Conservation (phyloP, 495 filamentous ascomycete species). For the Podospora pseudopauciseta region DNA sequence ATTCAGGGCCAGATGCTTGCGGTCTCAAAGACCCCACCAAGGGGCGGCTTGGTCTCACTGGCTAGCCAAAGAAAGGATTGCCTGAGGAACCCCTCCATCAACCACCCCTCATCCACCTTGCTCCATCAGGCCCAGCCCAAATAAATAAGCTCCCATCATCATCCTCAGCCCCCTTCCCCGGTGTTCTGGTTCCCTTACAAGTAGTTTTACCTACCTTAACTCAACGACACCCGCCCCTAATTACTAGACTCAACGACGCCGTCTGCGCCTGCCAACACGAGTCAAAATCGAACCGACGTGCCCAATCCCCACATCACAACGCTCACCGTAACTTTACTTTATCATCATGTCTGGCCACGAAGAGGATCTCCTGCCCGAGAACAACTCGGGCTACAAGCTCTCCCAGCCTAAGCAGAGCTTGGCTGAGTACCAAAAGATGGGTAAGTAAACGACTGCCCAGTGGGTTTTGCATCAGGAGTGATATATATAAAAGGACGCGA, state of each 20-base stretch:
- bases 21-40: conserved; percentile 16
- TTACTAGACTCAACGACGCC: conserved; percentile 3
- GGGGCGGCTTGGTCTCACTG: conserved; percentile 13
- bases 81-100: conserved; percentile 21
- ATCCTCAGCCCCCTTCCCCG: conserved; percentile 11
- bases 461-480: conserved; percentile 10
- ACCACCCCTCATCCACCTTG: conserved; percentile 19
- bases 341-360: conserved; percentile 67
- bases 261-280: neutral
- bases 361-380: conserved; percentile 80
- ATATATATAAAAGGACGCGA: neutral
- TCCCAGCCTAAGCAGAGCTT: conserved; percentile 93
- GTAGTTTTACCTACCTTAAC: neutral
- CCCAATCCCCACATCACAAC: conserved; percentile 2
- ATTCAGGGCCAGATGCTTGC: neutral
- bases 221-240: conserved; percentile 10
- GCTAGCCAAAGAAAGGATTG: conserved; percentile 10
- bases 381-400: conserved; percentile 93
- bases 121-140: conserved; percentile 15
- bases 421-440: conserved; percentile 85
- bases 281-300: neutral
- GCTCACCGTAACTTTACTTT: conserved; percentile 11
- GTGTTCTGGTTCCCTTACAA: conserved; percentile 10
- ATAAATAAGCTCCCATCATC: conserved; percentile 31
- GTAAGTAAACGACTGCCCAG: conserved; percentile 51